Conservation (phyloP, 345 rosid species). For the Nephelium lappaceum region DNA sequence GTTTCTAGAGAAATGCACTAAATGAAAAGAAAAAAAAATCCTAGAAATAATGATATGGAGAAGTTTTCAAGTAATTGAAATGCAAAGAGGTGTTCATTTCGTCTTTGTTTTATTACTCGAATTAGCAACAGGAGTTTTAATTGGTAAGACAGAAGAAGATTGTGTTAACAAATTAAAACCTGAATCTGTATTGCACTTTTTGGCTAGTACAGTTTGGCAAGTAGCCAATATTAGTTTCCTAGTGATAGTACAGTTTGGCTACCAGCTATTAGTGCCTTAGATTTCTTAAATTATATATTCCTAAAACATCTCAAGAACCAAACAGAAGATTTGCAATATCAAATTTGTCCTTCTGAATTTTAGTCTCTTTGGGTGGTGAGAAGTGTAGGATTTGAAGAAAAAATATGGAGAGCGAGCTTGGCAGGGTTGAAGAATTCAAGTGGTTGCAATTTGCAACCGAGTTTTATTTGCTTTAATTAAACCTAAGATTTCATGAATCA, state of each 20-base stretch:
- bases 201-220: not conserved
- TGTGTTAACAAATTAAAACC: conserved; percentile 5
- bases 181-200: not conserved
- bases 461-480: not conserved
- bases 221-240: not conserved
- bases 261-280: not conserved
- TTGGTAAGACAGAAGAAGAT: not conserved
- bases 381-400: not conserved
- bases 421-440: not conserved
- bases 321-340: not conserved
- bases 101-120: not conserved
- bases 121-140: not conserved
- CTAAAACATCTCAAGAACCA: not conserved
- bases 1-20: not conserved
- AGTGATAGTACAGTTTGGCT: not conserved
- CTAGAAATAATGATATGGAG: not conserved
- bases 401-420: not conserved
- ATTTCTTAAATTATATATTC: not conserved
- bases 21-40: not conserved
- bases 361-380: conserved; percentile 14
- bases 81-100: not conserved
- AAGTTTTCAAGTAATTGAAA: not conserved
- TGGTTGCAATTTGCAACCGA: not conserved
- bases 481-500: not conserved
- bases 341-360: conserved; percentile 7